Evolutionary conservation across 306 rosid species (phyloP), one percentile per base, ranked within the genome.

Genomic region (Dalbergia cultrata): DNA sequence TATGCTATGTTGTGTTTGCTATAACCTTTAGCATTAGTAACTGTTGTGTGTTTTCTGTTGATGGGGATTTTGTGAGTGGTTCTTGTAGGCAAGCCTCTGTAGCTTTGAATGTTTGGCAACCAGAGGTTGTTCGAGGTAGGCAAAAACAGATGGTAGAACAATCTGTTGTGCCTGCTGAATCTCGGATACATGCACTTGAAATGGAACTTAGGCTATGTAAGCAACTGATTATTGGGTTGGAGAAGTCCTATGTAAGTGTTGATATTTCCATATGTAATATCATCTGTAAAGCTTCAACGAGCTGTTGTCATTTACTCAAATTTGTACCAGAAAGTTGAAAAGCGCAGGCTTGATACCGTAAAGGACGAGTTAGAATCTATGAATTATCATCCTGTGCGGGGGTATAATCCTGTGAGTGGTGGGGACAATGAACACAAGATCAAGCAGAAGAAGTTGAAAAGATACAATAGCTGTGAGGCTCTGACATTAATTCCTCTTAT

Each of bases 31-130:
- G 44, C 17, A 18, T 75, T 13, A 8, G 31, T 56, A 43, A 67
- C 63, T 44, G 34, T 7, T 13, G 19, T 21, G 12, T 79, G 62
- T 61, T 13, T 75, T 74, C 18, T 70, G 71, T 44, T 54, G 81
- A 78, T 52, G 60, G 12, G 70, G 70, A 50, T 72, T 34, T 77
- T 79, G 79, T 70, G 66, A 53, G 69, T 69, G 18, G 13, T 85
- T 58, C n/a, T 53, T 75, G 72, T 81, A 92, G 97, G 78, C 90
- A 90, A 84, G 97, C 99, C 69, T 86, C 93, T 8, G 90, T 87
- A 45, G 94, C 97, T 80, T 84, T 95, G 88, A 90, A 88, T 49
- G 95, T 91, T 43, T 95, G 99, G 99, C 99, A 95, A 84, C 99
- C 95, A 2, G 84, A 79, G 78, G 77, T 84, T 67, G 81, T 84